Evolutionary conservation across 1,284 basidiomycete species (phyloP).

Genomic region (Pseudozyma pruni): DNA sequence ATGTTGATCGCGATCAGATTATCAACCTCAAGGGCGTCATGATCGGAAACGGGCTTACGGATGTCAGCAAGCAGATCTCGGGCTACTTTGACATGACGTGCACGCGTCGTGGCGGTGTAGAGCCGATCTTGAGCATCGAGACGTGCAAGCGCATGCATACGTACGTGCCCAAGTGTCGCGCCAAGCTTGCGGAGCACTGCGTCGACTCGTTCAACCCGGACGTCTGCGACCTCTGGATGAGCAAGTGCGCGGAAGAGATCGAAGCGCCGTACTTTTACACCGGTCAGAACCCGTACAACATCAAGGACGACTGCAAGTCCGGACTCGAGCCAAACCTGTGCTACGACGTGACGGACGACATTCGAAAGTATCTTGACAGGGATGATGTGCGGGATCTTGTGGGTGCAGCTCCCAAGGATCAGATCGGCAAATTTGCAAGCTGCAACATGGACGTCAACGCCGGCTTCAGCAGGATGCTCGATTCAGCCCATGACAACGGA

Average conservation of each 20-base stretch:
- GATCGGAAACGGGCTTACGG: conserved; percentile 76
- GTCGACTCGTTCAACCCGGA: conserved; percentile 37
- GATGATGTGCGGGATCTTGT: conserved; percentile 56
- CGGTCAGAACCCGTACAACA: conserved; percentile 62
- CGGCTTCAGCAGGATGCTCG: conserved; percentile 34
- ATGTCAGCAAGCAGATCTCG: conserved; percentile 55
- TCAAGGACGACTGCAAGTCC: conserved; percentile 55
- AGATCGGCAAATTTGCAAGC: conserved; percentile 54
- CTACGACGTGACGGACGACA: conserved; percentile 54
- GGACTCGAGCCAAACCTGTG: conserved; percentile 52
- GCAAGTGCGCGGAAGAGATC: conserved; percentile 45
- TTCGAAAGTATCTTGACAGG: conserved; percentile 55
- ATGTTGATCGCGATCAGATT: conserved; percentile 69
- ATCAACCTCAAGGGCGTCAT: conserved; percentile 82
- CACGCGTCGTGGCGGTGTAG: conserved; percentile 45
- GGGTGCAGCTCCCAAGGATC: conserved; percentile 44
- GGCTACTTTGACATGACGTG: conserved; percentile 61
- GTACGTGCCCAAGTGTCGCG: conserved; percentile 34
- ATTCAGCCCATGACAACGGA: conserved; percentile 42
- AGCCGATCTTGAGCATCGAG: conserved; percentile 48
- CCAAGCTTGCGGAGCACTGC: conserved; percentile 32
- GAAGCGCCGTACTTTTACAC: conserved; percentile 46
- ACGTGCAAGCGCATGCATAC: conserved; percentile 49
- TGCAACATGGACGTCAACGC: conserved; percentile 42
- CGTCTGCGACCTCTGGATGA: conserved; percentile 23